A percentile compares a stretch with the other conserved stretches of the same genome.
Conservation (phyloP, 2,329 filamentous ascomycete genomes). For the Biscogniauxia marginata region DNA sequence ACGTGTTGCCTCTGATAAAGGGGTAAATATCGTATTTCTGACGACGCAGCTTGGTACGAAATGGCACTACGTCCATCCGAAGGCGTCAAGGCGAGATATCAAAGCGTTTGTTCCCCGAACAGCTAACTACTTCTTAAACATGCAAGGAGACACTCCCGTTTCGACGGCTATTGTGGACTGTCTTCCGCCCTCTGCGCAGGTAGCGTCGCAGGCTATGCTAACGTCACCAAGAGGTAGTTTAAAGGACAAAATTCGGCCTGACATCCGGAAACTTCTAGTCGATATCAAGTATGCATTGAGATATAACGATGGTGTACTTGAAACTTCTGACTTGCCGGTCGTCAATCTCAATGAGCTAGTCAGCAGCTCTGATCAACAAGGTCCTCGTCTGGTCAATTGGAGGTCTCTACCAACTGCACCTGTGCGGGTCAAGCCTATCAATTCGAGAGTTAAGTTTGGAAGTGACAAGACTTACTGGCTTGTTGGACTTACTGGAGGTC, state of each 20-base stretch:
- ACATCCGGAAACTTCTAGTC: too few relatives aligned
- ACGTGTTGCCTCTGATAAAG: constrained; percentile 2
- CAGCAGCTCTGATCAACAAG: background rate
- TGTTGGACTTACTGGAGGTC: constrained; percentile 31
- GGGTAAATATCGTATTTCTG: background rate
- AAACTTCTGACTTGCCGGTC: too few relatives aligned
- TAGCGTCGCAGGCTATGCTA: too few relatives aligned
- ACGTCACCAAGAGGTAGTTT: too few relatives aligned
- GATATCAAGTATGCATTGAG: too few relatives aligned
- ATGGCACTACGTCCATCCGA: constrained; percentile 8
- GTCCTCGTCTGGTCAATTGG: background rate
- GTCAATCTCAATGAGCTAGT: too few relatives aligned
- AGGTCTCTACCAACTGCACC: background rate
- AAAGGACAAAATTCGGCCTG: too few relatives aligned
- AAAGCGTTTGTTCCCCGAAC: background rate
- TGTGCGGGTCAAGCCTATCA: constrained; percentile 1
- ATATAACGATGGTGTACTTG: too few relatives aligned
- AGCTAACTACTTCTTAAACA: background rate
- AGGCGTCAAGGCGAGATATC: constrained; percentile 4
- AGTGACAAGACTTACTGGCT: constrained; percentile 34
- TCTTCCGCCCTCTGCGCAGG: too few relatives aligned
- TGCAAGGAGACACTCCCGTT: too few relatives aligned
- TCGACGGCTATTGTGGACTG: too few relatives aligned
- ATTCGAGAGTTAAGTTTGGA: constrained; percentile 14
- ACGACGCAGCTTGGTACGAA: background rate